Base-by-base conservation (phyloP, 768 basidiomycete species). In the Cystobasidium onofrii region DNA sequence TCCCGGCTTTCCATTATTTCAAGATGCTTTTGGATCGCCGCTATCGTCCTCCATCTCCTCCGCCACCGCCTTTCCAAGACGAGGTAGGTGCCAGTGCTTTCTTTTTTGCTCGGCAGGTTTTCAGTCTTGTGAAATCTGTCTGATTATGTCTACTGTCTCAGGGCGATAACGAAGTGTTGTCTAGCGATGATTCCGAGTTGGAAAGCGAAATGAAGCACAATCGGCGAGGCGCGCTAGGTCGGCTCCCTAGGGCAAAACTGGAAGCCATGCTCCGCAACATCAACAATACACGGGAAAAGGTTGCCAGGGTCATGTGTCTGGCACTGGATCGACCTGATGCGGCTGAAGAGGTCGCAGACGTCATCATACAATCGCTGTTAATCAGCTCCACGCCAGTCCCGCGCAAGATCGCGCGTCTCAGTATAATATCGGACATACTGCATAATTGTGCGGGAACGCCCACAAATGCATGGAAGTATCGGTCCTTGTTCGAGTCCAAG, bases 261-360 rank as follows among this genome's bases (percentile, higher is more conserved):
- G 91, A 96, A 81, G 87, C 88, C 1, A 91, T 97, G 88, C 84
- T 99, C 52, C 87, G 96, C 23, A 88, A 87, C 7, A 83, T 98
- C 78, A 88, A 88, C 7, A 93, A 93, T 1, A 88, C 88, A 77
- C 84, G 93, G 73, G 92, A 90, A 4, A 92, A 94, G 81, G 87
- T 98, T 44, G 96, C 92, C 36, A 85, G 92, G 27, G 92, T 90
- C 75, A 99, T 98, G 96, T 87, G 89, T n/a, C 98, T 98, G 80
- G 91, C 92, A 75, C 84, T 99, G 52, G 92, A 94, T 80, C 92
- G 95, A 79, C 95, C 94, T 0, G 95, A 98, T 81, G 93, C 93
- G 20, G 92, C 94, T 20, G 87, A 89, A 71, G 94, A 96, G 84
- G 94, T 92, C 78, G 34, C 88, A 4, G 92, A 97, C 76, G 87